A percentile compares a stretch with the other conserved stretches of the same genome.
Conservation (phyloP, 2,329 filamentous ascomycete genomes). For the Claviceps pazoutovae region DNA sequence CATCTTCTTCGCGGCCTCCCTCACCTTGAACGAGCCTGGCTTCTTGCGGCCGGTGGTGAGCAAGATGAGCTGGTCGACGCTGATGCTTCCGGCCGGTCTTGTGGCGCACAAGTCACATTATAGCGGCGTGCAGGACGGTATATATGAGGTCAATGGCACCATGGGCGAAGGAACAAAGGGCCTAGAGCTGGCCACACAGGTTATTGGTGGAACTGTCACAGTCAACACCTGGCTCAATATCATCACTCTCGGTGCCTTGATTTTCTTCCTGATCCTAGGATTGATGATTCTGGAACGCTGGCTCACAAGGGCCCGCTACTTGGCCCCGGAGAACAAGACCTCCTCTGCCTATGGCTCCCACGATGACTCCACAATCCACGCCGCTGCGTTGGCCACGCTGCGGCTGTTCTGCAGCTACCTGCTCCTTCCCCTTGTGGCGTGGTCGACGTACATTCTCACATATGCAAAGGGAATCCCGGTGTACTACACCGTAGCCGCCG, state of each 20-base stretch:
- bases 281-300: conserved; percentile 29
- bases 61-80: conserved; percentile 20
- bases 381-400: conserved; percentile 33
- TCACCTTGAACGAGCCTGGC: conserved; percentile 60
- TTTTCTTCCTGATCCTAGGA: conserved; percentile 45
- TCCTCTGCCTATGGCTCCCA: not conserved
- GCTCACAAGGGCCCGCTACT: not conserved
- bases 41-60: conserved; percentile 60
- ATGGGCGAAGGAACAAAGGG: conserved; percentile 37
- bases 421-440: conserved; percentile 53
- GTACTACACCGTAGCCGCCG: conserved; percentile 21
- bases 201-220: conserved; percentile 49
- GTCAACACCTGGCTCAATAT: conserved; percentile 56
- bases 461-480: conserved; percentile 7
- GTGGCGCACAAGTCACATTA: conserved; percentile 13
- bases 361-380: not conserved
- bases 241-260: conserved; percentile 45
- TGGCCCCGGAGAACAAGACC: not conserved
- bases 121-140: conserved; percentile 29
- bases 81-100: conserved; percentile 39
- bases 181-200: conserved; percentile 51
- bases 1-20: conserved; percentile 52
- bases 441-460: conserved; percentile 59
- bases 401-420: conserved; percentile 66
- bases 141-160: conserved; percentile 54